Base-by-base conservation (phyloP, 202 grass and related monocot species). In the Panicum virgatum region DNA sequence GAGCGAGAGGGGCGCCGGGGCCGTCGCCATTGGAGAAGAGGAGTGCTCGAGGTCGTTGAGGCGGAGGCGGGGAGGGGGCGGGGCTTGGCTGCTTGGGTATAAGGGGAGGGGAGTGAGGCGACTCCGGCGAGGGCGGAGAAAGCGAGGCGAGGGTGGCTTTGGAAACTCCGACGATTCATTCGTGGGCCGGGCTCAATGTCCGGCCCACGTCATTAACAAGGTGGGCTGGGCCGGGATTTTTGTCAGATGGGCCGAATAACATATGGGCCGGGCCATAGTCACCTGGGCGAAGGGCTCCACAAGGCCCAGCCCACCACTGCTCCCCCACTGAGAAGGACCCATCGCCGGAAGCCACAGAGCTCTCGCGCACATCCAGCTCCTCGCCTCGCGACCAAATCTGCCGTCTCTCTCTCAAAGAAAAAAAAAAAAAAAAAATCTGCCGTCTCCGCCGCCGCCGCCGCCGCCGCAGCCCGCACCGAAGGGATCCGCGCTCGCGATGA, bases 1-100 rank as follows among this genome's bases (percentile, higher is more conserved):
- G 62, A 83, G 67, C n/a, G 85, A 86, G 78, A 89, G 22, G 77
- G 77, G n/a, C 22, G 91, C 73, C 22, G 87, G 68, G 36, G 69
- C 22, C 16, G 89, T 76, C 43, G 90, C 83, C 91, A 94, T 94
- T 92, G 86, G 56, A 12, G 69, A 2, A 64, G 85, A 47, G 46
- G 46, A 66, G 77, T 13, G 58, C 37, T 65, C 56, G 77, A 77
- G 36, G 82, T 9, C 46, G 76, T n/a, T n/a, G 61, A 52, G 62
- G 42, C 44, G 81, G 62, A 26, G 73, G 38, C 48, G 82, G 11
- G 60, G 80, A 80, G 73, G 29, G 25, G 25, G 0, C 42, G 34
- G 37, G 70, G 54, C 43, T 25, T 75, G 75, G 50, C 60, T n/a
- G 29, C 46, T 27, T 76, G 56, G 71, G 82, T 82, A 72, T 77